These are phyloP conservation scores for Hortiboletus campestris DNA, from an alignment of 768 basidiomycete genomes.

Conservation along the genomic window DNA sequence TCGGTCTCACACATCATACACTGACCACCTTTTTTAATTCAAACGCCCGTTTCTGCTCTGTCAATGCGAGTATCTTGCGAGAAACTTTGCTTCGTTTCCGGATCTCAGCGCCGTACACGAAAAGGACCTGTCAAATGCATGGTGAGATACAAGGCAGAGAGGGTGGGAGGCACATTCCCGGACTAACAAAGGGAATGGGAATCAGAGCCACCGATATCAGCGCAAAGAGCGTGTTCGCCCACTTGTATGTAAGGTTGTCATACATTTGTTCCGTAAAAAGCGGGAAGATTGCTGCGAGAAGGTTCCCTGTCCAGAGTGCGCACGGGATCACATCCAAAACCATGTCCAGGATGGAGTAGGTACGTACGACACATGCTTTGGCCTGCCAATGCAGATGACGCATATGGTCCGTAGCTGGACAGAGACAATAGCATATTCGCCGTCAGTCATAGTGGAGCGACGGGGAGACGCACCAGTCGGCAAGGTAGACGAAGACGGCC, in stretches of 20 bases:
- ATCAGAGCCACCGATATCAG: constrained; percentile 51
- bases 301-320: constrained; percentile 40
- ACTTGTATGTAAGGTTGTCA: constrained; percentile 50
- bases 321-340: constrained; percentile 4
- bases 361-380: constrained; percentile 58
- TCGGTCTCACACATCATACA: background rate
- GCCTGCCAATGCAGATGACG: constrained; percentile 67
- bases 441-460: background rate
- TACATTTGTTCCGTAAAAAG: constrained; percentile 68
- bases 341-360: constrained; percentile 13
- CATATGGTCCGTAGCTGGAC: constrained; percentile 53
- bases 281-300: constrained; percentile 53
- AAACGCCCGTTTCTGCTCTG: background rate
- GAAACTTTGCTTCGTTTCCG: constrained; percentile 33
- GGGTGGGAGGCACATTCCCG: background rate
- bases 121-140: constrained; percentile 25
- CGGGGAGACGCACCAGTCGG: constrained; percentile 50
- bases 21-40: constrained; percentile 1
- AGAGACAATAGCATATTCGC: background rate
- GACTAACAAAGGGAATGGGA: constrained; percentile 58
- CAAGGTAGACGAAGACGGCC: constrained; percentile 58
- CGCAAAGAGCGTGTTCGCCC: constrained; percentile 60
- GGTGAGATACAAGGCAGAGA: background rate
- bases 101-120: constrained; percentile 32
- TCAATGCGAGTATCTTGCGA: constrained; percentile 18